Base-by-base conservation (phyloP, 2,329 filamentous ascomycete genomes). In the Bisporella sp. region DNA sequence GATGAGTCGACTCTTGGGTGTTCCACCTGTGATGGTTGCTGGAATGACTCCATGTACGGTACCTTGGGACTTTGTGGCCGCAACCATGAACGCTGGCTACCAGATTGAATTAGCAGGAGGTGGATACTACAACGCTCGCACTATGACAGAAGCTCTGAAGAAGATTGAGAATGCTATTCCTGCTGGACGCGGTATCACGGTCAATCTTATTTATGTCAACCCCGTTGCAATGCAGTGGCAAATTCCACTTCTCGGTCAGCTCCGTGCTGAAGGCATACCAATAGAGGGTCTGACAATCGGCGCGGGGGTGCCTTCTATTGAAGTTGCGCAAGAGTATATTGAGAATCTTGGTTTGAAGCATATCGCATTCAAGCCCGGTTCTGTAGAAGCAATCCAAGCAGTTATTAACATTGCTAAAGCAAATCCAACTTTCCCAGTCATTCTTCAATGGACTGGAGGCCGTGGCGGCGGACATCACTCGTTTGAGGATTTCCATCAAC, bases 391-490 rank as follows among this genome's bases (percentile, higher is more conserved):
- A 3, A 95, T 96, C 55, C 89, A 96, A 67, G 75, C 86, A 32
- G 88, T 95, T 52, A 85, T 96, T 70, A 93, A 95, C 69, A 91
- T 96, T 62, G 90, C 91, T 57, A 93, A 88, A 71, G 88, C 89
- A n/a, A 93, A 96, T 67, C 90, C 91, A 2, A 84, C 81, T 31
- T 96, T 96, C 76, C 91, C 91, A n/a, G 81, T 96, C 47, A 82
- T 96, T 48, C 74, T 96, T 55, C 91, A 96, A 71, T 96, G 91
- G 91, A 96, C 91, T 53, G 91, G 91, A 65, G 91, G 91, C 40
- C 86, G 91, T 70, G 91, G 90, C 58, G 91, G 91, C 73, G 91
- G 91, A 51, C 91, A 96, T 68, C 91, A 96, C 73, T 96, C 90
- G 1, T 95, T 85, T 56, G 91, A 96, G 68, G 91, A 96, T 68